A percentile compares a stretch with the other conserved stretches of the same genome.
These are phyloP conservation scores for Penicillium parvum DNA, from an alignment of 495 filamentous ascomycete species.

Conservation along the genomic window DNA sequence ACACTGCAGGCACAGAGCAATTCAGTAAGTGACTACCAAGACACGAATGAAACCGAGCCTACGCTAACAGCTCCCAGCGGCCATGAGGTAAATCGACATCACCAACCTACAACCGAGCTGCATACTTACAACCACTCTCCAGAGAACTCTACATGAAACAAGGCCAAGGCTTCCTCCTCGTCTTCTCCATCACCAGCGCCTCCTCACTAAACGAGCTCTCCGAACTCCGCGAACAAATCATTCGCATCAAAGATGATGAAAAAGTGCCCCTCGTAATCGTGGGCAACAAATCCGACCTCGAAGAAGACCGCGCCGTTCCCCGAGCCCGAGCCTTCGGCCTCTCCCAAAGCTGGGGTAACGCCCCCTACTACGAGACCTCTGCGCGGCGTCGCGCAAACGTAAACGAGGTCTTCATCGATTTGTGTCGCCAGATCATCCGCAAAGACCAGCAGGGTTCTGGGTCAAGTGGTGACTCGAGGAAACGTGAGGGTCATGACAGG, in stretches of 20 bases:
- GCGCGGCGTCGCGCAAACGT: constrained; percentile 84
- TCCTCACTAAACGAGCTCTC: constrained; percentile 81
- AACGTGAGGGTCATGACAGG: too few relatives aligned
- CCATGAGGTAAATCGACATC: constrained; percentile 59
- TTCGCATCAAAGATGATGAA: constrained; percentile 93
- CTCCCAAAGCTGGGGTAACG: constrained; percentile 81
- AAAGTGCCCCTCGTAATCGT: constrained; percentile 92
- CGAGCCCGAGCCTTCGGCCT: constrained; percentile 80
- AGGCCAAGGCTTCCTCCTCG: constrained; percentile 93
- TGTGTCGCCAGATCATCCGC: constrained; percentile 86
- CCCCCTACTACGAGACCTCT: constrained; percentile 92
- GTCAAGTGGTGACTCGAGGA: constrained; percentile 39
- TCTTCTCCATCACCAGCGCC: constrained; percentile 92
- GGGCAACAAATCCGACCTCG: constrained; percentile 94
- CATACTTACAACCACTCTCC: constrained; percentile 19
- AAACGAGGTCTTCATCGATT: constrained; percentile 90
- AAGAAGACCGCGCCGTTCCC: constrained; percentile 83
- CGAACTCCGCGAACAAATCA: constrained; percentile 90
- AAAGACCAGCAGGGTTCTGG: constrained; percentile 55
- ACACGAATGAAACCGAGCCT: too few relatives aligned
- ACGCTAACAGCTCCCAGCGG: constrained; percentile 47
- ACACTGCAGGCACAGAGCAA: constrained; percentile 96
- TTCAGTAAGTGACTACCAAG: constrained; percentile 87
- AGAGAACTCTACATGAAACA: constrained; percentile 96
- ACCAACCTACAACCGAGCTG: background rate